Evolutionary conservation across 176 grass and related monocot genomes (phyloP).

Genomic region (Aechmea fasciata): DNA sequence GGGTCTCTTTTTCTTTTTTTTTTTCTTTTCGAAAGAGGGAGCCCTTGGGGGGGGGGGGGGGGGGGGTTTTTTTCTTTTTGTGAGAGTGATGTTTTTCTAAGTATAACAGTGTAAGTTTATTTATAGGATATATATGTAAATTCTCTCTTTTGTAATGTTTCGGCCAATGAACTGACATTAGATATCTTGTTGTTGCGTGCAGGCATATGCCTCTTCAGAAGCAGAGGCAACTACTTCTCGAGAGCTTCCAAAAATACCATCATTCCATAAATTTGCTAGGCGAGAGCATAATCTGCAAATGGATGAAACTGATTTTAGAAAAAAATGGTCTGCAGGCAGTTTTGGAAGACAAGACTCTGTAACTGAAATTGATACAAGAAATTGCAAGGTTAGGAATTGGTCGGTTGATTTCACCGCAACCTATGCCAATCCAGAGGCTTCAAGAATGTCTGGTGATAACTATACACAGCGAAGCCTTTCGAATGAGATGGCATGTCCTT

Average conservation of each 20-base stretch:
- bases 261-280: constrained; percentile 79
- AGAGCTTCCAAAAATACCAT: constrained; percentile 95
- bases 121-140: background rate
- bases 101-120: too few species aligned
- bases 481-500: constrained; percentile 54
- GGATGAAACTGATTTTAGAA: constrained; percentile 72
- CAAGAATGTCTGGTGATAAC: constrained; percentile 62
- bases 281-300: constrained; percentile 43
- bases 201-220: constrained; percentile 93
- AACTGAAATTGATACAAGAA: constrained; percentile 65
- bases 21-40: too few species aligned
- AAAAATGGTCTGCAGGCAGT: constrained; percentile 44
- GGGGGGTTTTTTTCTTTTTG: too few species aligned
- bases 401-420: constrained; percentile 33
- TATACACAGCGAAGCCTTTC: constrained; percentile 44
- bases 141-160: background rate
- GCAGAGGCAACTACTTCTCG: constrained; percentile 54
- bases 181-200: constrained; percentile 15
- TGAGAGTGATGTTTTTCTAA: too few species aligned
- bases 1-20: too few species aligned
- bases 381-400: constrained; percentile 50
- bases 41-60: too few species aligned
- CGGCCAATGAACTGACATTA: background rate
- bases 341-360: constrained; percentile 58
- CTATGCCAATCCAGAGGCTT: constrained; percentile 54